phyloP scores from a whole-genome alignment of 2,329 filamentous ascomycete genomes.

The Pseudocercospora fuligena region DNA sequence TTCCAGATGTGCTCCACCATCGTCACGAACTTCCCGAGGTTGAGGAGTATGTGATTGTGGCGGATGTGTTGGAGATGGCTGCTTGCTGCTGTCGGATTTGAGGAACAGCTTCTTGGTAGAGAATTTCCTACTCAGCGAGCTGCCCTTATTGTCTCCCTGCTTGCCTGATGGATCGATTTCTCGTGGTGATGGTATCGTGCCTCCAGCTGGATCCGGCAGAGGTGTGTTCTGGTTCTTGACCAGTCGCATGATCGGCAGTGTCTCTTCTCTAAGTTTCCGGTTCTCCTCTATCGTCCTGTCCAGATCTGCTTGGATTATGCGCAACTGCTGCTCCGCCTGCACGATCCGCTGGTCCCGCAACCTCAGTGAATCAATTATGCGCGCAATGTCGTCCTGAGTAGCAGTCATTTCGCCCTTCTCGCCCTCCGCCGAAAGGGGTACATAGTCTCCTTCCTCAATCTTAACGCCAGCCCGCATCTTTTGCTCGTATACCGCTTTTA shows the following conservation, averaged over 20 bases:
- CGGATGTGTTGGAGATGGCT: constrained; percentile 56
- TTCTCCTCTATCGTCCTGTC: constrained; percentile 74
- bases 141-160: constrained; percentile 43
- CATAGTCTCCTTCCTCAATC: constrained; percentile 89
- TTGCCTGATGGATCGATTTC: constrained; percentile 34
- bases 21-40: constrained; percentile 39
- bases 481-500: constrained; percentile 95
- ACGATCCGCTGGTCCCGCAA: constrained; percentile 89
- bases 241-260: constrained; percentile 86
- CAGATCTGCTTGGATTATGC: constrained; percentile 66
- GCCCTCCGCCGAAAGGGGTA: constrained; percentile 87
- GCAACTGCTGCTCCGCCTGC: constrained; percentile 80
- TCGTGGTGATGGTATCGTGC: constrained; percentile 40
- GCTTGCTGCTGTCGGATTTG: constrained; percentile 49
- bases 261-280: constrained; percentile 83
- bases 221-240: constrained; percentile 92
- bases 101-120: constrained; percentile 59
- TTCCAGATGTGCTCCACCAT: constrained; percentile 46
- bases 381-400: constrained; percentile 89
- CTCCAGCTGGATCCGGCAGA: constrained; percentile 62
- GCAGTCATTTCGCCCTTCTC: constrained; percentile 84
- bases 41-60: constrained; percentile 36
- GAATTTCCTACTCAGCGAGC: constrained; percentile 57
- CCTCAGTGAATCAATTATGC: constrained; percentile 86
- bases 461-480: constrained; percentile 93